Conservation (phyloP, 768 basidiomycete species). For the Nidula microcarpa region DNA sequence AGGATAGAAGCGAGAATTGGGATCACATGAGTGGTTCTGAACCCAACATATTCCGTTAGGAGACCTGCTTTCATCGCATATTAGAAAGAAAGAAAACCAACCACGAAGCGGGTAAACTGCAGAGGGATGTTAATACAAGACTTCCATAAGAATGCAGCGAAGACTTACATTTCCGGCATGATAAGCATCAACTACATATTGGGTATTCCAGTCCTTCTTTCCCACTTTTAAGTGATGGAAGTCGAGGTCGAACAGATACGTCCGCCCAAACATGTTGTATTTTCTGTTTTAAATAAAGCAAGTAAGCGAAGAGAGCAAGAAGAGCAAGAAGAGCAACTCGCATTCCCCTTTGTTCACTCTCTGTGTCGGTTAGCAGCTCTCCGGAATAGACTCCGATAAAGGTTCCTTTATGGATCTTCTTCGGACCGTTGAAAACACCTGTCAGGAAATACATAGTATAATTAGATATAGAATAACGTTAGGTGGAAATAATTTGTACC, state of each 20-base stretch:
- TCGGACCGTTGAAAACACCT: slow-evolving; percentile 72
- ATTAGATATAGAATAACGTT: neutral
- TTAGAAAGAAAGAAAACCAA: slow-evolving; percentile 29
- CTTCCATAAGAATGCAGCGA: neutral
- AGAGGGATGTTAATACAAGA: too few relatives aligned
- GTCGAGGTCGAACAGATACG: slow-evolving; percentile 82
- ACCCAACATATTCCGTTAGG: neutral
- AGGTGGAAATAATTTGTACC: slow-evolving; percentile 40
- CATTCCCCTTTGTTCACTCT: slow-evolving; percentile 66
- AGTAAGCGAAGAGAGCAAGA: neutral
- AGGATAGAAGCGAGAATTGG: slow-evolving; percentile 71
- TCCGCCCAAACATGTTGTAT: slow-evolving; percentile 73
- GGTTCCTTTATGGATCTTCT: slow-evolving; percentile 62
- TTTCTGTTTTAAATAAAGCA: slow-evolving; percentile 31
- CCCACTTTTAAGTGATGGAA: slow-evolving; percentile 57
- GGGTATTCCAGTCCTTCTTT: slow-evolving; percentile 28
- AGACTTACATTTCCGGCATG: slow-evolving; percentile 78
- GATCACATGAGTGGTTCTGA: slow-evolving; percentile 91
- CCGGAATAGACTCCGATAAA: slow-evolving; percentile 87
- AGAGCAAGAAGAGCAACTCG: slow-evolving; percentile 25
- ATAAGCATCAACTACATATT: slow-evolving; percentile 80
- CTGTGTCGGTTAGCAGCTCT: slow-evolving; percentile 72
- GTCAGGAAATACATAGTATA: neutral
- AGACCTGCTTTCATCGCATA: slow-evolving; percentile 76
- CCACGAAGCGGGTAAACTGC: neutral